These are phyloP conservation scores for Exobasidium rhododendri DNA, from an alignment of 1,284 basidiomycete species.

Conservation along the genomic window DNA sequence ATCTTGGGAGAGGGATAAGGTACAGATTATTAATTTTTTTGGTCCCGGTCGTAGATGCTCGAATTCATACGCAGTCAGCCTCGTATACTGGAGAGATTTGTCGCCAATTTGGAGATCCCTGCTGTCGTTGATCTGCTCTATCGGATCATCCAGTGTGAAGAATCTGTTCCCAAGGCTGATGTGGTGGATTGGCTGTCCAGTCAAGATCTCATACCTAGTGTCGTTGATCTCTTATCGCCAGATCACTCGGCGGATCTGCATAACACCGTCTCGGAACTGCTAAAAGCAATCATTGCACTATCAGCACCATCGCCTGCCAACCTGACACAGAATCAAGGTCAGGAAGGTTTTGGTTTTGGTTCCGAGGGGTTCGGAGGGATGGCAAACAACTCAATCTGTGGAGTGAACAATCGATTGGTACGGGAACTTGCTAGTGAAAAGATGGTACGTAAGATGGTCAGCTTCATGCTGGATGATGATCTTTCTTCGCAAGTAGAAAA, in stretches of 20 bases:
- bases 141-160: slow-evolving; percentile 87
- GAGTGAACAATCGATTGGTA: slow-evolving; percentile 71
- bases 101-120: slow-evolving; percentile 81
- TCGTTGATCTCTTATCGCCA: slow-evolving; percentile 81
- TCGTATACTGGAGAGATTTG: slow-evolving; percentile 74
- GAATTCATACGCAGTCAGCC: slow-evolving; percentile 82
- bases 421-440: slow-evolving; percentile 79
- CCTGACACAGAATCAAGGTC: slow-evolving; percentile 54
- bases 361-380: slow-evolving; percentile 18
- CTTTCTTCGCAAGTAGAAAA: slow-evolving; percentile 24
- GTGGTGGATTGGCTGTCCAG: slow-evolving; percentile 89
- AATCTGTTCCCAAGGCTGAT: slow-evolving; percentile 73
- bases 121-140: slow-evolving; percentile 89
- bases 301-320: slow-evolving; percentile 78
- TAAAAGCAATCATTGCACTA: slow-evolving; percentile 92
- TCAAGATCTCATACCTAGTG: slow-evolving; percentile 75
- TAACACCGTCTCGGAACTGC: slow-evolving; percentile 80
- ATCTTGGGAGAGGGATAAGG: too few species aligned
- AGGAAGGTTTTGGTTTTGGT: slow-evolving; percentile 26
- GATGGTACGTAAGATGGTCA: slow-evolving; percentile 70
- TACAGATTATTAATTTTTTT: not conserved
- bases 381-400: slow-evolving; percentile 24
- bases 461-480: slow-evolving; percentile 72
- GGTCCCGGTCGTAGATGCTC: slow-evolving; percentile 69
- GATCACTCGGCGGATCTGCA: slow-evolving; percentile 74